Conservation (phyloP, 192 early-diverging fungal species). For the Gonapodya prolifera region DNA sequence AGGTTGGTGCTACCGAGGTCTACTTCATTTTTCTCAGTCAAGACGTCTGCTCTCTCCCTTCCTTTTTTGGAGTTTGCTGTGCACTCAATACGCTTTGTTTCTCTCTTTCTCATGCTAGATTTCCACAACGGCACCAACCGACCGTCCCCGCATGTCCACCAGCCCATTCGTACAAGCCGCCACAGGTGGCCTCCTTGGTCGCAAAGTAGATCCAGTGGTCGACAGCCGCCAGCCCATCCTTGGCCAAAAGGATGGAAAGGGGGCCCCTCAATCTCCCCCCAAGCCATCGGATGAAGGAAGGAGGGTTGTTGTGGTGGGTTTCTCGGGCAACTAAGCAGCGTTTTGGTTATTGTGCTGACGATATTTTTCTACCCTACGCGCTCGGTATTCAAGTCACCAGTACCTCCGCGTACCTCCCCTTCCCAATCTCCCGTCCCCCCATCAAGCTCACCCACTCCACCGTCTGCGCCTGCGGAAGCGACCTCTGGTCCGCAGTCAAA, state of each 20-base stretch:
- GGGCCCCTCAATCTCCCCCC: neutral
- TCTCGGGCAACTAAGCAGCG: neutral
- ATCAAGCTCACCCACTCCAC: neutral
- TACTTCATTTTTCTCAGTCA: too few species aligned
- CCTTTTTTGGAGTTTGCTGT: too few species aligned
- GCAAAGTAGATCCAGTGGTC: neutral
- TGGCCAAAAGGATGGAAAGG: neutral
- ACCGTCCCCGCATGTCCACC: neutral
- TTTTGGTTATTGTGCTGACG: neutral
- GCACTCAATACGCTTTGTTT: too few species aligned
- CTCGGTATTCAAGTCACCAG: neutral
- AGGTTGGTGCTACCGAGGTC: neutral
- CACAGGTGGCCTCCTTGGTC: neutral
- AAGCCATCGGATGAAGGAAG: neutral
- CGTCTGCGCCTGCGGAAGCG: neutral
- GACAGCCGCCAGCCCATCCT: neutral
- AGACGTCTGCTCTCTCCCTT: too few species aligned
- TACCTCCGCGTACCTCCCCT: neutral
- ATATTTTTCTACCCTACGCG: too few species aligned
- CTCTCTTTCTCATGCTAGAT: too few species aligned
- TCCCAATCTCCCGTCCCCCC: neutral
- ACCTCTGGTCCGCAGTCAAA: neutral
- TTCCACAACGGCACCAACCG: neutral
- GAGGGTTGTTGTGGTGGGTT: neutral
- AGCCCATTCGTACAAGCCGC: neutral